Conservation (phyloP, 2,329 filamentous ascomycete genomes). For the Cordyceps cicadae region DNA sequence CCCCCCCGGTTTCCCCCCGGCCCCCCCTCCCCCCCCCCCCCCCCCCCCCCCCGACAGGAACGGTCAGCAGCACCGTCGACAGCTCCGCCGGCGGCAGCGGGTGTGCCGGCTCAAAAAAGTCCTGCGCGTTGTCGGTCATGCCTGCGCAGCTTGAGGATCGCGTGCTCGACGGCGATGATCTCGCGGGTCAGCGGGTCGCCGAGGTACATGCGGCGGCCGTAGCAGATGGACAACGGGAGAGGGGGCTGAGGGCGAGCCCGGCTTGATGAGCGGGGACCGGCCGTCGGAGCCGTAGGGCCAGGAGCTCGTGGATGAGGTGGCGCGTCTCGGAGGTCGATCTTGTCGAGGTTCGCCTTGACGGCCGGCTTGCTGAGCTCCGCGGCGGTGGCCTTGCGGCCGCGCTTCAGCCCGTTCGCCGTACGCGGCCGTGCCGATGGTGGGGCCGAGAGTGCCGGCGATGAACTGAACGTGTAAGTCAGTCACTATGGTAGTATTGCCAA, state of each 20-base stretch:
- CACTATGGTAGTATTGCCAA: no score
- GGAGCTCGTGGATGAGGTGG: slow-evolving; percentile 2
- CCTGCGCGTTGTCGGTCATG: slow-evolving; percentile 5
- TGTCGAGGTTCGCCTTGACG: slow-evolving; percentile 1
- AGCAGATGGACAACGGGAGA: slow-evolving; percentile 9
- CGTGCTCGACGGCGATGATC: slow-evolving; percentile 4
- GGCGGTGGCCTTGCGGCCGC: neutral
- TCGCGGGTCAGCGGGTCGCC: slow-evolving; percentile 1
- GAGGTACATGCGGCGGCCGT: slow-evolving; percentile 4
- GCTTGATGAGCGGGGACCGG: neutral
- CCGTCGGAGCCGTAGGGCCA: neutral
- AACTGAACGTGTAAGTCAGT: neutral
- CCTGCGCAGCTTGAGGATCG: slow-evolving; percentile 4
- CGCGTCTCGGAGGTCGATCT: slow-evolving; percentile 1
- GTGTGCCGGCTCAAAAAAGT: neutral
- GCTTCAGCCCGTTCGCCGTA: slow-evolving; percentile 6
- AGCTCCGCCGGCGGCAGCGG: neutral
- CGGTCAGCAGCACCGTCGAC: slow-evolving; percentile 1
- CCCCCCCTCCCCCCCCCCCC: no score
- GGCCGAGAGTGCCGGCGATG: neutral
- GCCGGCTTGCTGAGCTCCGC: slow-evolving; percentile 7
- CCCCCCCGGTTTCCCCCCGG: no score
- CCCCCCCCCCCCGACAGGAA: neutral
- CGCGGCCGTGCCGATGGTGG: neutral
- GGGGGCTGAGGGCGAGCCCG: neutral